These are phyloP conservation scores for Fusarium denticulatum DNA, from an alignment of 2,329 filamentous ascomycete species.

Conservation along the genomic window DNA sequence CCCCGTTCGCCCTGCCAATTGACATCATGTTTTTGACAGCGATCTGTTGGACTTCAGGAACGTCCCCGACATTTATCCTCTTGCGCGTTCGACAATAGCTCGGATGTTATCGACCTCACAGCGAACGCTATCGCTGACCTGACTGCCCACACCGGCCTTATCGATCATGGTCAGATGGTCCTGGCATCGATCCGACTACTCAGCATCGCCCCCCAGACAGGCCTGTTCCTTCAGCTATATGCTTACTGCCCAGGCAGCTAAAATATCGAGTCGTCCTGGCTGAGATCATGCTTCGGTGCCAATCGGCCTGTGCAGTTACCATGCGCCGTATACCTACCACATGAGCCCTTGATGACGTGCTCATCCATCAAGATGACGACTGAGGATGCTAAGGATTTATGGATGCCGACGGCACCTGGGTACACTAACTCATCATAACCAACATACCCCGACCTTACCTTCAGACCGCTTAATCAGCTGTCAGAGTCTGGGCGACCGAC, in stretches of 20 bases:
- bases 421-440: no score
- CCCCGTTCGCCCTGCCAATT: background rate
- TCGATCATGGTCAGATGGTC: fast-evolving
- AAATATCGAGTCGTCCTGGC: fast-evolving
- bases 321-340: background rate
- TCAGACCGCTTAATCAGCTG: background rate
- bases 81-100: fast-evolving
- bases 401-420: no score
- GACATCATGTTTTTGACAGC: background rate
- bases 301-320: fast-evolving
- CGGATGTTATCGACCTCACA: background rate
- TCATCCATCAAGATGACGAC: fast-evolving
- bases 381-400: background rate
- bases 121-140: background rate
- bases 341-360: background rate
- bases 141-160: background rate
- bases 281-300: background rate
- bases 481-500: background rate
- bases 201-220: fast-evolving
- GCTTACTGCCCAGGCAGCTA: fast-evolving
- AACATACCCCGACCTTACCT: background rate
- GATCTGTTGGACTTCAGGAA: background rate
- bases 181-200: fast-evolving
- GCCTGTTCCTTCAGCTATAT: background rate
- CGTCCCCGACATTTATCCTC: background rate